phyloP scores from a whole-genome alignment of 2,329 filamentous ascomycete species.

The Ascocoryne sarcoides region DNA sequence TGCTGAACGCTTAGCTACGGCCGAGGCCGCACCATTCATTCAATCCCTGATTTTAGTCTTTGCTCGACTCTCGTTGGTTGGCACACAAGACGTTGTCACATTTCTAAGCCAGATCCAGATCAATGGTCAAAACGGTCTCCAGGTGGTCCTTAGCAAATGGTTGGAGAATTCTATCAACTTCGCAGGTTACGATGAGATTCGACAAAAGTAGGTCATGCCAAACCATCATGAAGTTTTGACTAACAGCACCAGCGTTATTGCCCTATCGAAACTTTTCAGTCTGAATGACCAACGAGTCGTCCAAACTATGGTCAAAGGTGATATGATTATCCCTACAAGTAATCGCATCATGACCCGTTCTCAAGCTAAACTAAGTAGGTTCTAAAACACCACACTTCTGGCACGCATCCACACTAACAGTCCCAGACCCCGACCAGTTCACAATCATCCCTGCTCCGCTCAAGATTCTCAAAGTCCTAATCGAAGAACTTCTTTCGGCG shows the following conservation, averaged over 20 bases:
- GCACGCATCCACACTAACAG: constrained; percentile 16
- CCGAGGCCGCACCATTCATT: constrained; percentile 80
- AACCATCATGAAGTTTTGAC: constrained; percentile 8
- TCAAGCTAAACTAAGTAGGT: constrained; percentile 69
- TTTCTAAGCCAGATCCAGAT: constrained; percentile 84
- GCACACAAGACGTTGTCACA: constrained; percentile 80
- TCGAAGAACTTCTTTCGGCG: constrained; percentile 82
- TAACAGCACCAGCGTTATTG: constrained; percentile 62
- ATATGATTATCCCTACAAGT: constrained; percentile 72
- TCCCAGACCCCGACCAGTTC: constrained; percentile 73
- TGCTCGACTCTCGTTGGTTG: constrained; percentile 76
- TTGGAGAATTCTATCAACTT: constrained; percentile 95
- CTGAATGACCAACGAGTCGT: constrained; percentile 73
- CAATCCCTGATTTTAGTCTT: constrained; percentile 95
- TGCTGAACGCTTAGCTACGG: constrained; percentile 72
- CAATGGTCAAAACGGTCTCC: constrained; percentile 69
- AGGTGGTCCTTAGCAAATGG: constrained; percentile 90
- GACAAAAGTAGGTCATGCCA: constrained; percentile 68
- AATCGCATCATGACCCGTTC: constrained; percentile 91
- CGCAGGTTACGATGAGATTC: constrained; percentile 95
- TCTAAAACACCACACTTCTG: constrained; percentile 9
- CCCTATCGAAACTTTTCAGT: constrained; percentile 82
- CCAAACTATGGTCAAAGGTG: constrained; percentile 80
- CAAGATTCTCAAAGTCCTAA: constrained; percentile 93
- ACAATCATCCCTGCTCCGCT: constrained; percentile 79